phyloP scores from a whole-genome alignment of 345 rosid species.

The Ailanthus altissimus region DNA sequence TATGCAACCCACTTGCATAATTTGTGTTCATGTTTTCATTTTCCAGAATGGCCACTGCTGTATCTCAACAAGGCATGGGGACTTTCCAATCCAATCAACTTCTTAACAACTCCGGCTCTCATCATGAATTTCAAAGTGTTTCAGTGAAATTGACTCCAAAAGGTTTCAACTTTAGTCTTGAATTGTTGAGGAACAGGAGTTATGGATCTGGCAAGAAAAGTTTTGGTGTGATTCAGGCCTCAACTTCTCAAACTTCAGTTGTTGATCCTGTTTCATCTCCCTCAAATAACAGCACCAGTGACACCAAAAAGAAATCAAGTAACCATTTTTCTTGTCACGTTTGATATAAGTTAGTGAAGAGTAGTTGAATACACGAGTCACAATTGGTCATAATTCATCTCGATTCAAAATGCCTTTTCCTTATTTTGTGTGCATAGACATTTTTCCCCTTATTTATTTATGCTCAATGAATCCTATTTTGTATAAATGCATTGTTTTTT shows the following conservation, averaged over 20 bases:
- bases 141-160: constrained; percentile 34
- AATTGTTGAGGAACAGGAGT: constrained; percentile 30
- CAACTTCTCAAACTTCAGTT: constrained; percentile 57
- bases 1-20: not conserved
- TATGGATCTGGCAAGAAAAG: constrained; percentile 32
- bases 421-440: not conserved
- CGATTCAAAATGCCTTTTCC: not conserved
- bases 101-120: constrained; percentile 36
- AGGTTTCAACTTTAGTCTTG: constrained; percentile 36
- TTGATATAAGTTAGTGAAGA: constrained; percentile 5
- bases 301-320: constrained; percentile 62
- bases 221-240: constrained; percentile 43
- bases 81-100: constrained; percentile 38
- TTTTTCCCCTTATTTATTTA: not conserved
- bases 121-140: constrained; percentile 32
- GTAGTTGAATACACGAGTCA: not conserved
- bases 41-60: constrained; percentile 71
- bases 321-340: constrained; percentile 18
- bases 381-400: not conserved
- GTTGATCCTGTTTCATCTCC: constrained; percentile 58
- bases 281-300: constrained; percentile 42
- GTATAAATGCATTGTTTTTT: not conserved
- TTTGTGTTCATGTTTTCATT: constrained; percentile 10
- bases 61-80: constrained; percentile 50
- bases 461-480: not conserved